Conservation (phyloP, 768 basidiomycete genomes). For the Lentinula detonsa region DNA sequence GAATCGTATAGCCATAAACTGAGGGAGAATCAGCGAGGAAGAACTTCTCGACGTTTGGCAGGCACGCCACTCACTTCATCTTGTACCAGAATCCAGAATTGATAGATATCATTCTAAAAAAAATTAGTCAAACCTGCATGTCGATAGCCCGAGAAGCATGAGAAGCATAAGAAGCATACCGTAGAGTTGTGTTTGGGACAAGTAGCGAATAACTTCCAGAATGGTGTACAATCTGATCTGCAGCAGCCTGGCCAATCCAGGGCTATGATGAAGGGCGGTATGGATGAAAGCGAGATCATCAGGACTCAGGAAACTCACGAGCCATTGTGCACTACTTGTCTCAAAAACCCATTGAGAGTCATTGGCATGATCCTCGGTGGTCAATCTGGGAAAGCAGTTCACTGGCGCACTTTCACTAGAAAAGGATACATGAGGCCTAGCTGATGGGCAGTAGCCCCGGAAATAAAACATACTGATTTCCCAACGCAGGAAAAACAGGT, state of each 20-base stretch:
- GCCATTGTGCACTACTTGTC: slow-evolving; percentile 42
- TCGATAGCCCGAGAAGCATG: neutral
- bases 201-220: slow-evolving; percentile 52
- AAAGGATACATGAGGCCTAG: neutral
- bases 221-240: slow-evolving; percentile 34
- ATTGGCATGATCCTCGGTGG: slow-evolving; percentile 24
- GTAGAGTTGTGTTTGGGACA: slow-evolving; percentile 41
- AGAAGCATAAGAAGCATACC: slow-evolving; percentile 21
- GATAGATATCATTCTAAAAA: slow-evolving; percentile 46
- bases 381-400: slow-evolving; percentile 51
- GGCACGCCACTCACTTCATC: slow-evolving; percentile 33
- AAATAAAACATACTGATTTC: slow-evolving; percentile 40
- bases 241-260: slow-evolving; percentile 40
- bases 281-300: neutral
- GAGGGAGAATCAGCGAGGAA: neutral
- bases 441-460: neutral
- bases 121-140: neutral
- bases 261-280: slow-evolving; percentile 21
- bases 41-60: neutral
- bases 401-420: slow-evolving; percentile 53
- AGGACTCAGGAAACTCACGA: slow-evolving; percentile 19
- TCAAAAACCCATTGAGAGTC: slow-evolving; percentile 53
- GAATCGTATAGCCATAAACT: slow-evolving; percentile 61
- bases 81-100: slow-evolving; percentile 63
- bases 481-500: slow-evolving; percentile 46